A percentile compares a stretch with the other conserved stretches of the same genome.
Conservation (phyloP, 2,329 filamentous ascomycete species). For the Colletotrichum tanaceti region DNA sequence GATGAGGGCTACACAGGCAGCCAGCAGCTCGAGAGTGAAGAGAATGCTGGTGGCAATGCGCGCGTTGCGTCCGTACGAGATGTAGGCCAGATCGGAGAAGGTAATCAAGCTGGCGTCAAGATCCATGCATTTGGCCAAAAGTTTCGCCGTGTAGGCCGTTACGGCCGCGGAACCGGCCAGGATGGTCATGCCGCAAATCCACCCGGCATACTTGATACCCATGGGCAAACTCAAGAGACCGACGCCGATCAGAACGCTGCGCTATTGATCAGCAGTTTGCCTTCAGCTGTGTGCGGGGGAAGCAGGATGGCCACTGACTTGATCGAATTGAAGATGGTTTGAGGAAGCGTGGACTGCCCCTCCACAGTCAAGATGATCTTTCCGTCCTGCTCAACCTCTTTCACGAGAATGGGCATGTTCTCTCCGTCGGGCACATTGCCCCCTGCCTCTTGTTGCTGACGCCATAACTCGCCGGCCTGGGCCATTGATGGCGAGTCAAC, state of each 20-base stretch:
- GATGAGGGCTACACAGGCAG: constrained; percentile 87
- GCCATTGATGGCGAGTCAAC: constrained; percentile 60
- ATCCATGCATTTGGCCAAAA: constrained; percentile 90
- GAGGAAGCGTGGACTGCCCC: constrained; percentile 93
- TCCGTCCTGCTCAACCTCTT: constrained; percentile 89
- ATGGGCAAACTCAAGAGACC: constrained; percentile 90
- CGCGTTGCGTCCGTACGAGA: constrained; percentile 86
- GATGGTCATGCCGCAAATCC: constrained; percentile 83
- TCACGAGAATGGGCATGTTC: constrained; percentile 82
- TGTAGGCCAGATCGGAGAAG: constrained; percentile 92
- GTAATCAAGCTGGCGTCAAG: constrained; percentile 87
- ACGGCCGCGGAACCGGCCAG: constrained; percentile 78
- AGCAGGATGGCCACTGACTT: constrained; percentile 61
- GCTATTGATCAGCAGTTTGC: constrained; percentile 9
- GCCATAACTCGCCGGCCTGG: constrained; percentile 64
- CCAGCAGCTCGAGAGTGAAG: constrained; percentile 88
- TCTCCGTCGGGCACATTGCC: constrained; percentile 66
- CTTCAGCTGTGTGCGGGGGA: not conserved
- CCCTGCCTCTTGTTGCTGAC: constrained; percentile 63
- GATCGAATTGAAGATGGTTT: constrained; percentile 96
- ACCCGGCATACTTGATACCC: constrained; percentile 87
- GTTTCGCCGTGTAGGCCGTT: constrained; percentile 86
- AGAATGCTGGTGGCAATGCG: constrained; percentile 85
- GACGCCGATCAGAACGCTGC: constrained; percentile 83
- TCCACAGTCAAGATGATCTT: constrained; percentile 86